Conservation (phyloP, 441 rosid genomes). For the Gossypium laxum region DNA sequence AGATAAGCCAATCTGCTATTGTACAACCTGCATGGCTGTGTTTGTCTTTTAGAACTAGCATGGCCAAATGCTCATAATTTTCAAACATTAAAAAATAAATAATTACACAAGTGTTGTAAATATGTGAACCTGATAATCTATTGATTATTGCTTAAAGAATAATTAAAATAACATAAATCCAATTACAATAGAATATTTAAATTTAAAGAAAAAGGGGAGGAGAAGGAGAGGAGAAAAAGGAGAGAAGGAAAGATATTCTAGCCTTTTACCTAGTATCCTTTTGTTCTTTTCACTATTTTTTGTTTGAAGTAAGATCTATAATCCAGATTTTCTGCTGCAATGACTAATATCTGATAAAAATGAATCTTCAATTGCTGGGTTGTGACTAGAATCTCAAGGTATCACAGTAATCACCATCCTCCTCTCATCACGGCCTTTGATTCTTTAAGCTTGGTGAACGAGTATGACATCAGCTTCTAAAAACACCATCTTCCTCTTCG, state of each 20-base stretch:
- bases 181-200: background rate
- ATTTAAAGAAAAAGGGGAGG: background rate
- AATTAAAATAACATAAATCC: background rate
- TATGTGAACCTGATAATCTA: background rate
- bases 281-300: background rate
- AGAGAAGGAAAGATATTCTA: too few species aligned
- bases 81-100: background rate
- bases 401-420: background rate
- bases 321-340: background rate
- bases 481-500: background rate
- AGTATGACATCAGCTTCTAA: too few species aligned
- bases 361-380: background rate
- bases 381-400: background rate
- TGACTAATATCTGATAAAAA: background rate
- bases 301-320: background rate
- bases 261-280: background rate
- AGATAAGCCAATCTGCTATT: background rate
- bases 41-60: background rate
- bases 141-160: constrained; percentile 2
- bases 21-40: background rate
- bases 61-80: background rate
- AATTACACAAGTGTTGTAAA: background rate
- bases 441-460: background rate
- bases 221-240: background rate
- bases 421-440: background rate